Evolutionary conservation across 441 rosid species (phyloP).

Genomic region (Macaranga tanarius): DNA sequence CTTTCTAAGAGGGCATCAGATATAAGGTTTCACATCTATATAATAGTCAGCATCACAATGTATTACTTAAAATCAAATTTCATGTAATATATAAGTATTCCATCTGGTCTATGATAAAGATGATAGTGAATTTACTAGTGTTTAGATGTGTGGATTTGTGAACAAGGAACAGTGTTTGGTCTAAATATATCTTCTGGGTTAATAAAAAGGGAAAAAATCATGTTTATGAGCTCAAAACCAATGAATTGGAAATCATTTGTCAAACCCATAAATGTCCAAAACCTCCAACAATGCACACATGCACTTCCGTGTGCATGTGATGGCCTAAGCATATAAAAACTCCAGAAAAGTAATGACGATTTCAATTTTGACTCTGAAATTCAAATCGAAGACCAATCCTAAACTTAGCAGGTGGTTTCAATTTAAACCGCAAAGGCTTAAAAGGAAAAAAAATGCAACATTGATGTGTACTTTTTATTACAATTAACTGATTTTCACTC

Average conservation of each 20-base stretch:
- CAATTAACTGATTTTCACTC: conserved; percentile 6
- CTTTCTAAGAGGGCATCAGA: neutral
- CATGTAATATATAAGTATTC: neutral
- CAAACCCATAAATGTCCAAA: neutral
- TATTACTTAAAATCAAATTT: neutral
- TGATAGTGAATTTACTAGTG: neutral
- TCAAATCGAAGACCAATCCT: neutral
- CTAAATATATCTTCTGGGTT: neutral
- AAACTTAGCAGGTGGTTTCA: neutral
- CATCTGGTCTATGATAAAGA: neutral
- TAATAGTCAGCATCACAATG: neutral
- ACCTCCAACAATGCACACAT: neutral
- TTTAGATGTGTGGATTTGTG: neutral
- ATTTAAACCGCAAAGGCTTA: neutral
- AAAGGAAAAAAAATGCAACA: neutral
- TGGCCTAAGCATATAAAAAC: neutral
- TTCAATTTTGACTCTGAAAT: neutral
- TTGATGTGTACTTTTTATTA: neutral
- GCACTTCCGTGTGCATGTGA: neutral
- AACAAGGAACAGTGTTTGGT: neutral
- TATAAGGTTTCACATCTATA: neutral
- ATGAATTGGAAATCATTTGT: neutral
- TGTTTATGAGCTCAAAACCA: neutral
- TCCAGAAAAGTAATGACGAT: neutral
- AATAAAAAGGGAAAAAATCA: neutral